Evolutionary conservation across 352 stramenopile genomes (phyloP), one percentile per base, ranked within the genome.

Genomic region (Phytopythium vexans): DNA sequence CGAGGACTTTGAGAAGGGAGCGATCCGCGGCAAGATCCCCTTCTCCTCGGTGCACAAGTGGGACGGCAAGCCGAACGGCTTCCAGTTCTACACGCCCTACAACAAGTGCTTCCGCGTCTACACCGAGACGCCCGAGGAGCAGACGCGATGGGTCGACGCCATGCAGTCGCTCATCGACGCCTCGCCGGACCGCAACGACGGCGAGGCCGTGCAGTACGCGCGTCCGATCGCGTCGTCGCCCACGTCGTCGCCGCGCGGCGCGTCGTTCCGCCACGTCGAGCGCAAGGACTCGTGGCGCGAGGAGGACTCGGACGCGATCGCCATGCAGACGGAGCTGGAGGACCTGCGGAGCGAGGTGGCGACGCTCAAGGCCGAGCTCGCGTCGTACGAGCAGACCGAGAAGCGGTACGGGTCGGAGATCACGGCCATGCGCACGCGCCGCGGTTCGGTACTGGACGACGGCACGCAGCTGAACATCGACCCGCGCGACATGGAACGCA

Each of bases 41-140:
- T 93, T 90, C 59, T 68, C 58, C 52, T 90, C 80, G 6, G 81
- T 93, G 40, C 83, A 93, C 67, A 69, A 77, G 49, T 93, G 83
- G 83, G 83, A 93, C 44, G 83, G 83, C 62, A 93, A 93, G 64
- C 83, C 83, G 40, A 82, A 93, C 46, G 83, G 80, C 53, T 89
- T 93, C 62, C 83, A 93, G 70, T 93, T 93, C 72, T 93, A 90
- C 70, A 91, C 83, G 49, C 83, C 83, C 14, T 69, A 66, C 36
- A 88, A 93, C 68, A 83, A 89, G 63, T 87, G 76, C 76, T 93
- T 89, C 71, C 78, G 82, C 50, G 80, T 93, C 52, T 93, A 93
- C 78, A 87, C 77, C 37, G 83, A 91, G 50, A 77, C 72, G n/a
- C 42, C 65, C 12, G 75, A 85, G 35, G 80, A 93, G 56, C 82